phyloP scores from a whole-genome alignment of 441 rosid species.

The Euphorbia schlechtendalii region DNA sequence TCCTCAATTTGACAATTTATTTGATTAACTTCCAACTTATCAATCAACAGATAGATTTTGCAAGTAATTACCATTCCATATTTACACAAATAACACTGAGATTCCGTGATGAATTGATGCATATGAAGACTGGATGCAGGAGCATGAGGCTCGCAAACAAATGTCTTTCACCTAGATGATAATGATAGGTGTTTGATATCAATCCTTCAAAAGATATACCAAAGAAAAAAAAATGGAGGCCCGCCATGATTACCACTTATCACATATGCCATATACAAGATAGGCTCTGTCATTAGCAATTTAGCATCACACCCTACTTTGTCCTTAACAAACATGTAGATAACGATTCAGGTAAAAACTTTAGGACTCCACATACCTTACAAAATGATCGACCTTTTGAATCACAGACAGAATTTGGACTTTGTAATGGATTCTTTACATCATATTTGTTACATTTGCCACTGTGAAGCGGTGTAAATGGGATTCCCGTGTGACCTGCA shows the following conservation, averaged over 20 bases:
- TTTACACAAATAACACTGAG: neutral
- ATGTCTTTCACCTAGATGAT: neutral
- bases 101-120: neutral
- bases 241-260: neutral
- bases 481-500: conserved; percentile 35
- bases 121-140: neutral
- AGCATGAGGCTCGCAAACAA: neutral
- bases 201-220: neutral
- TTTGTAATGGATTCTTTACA: conserved; percentile 39
- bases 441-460: conserved; percentile 36
- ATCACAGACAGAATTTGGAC: conserved; percentile 43
- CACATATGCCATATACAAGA: neutral
- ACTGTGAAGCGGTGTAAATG: conserved; percentile 35
- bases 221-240: neutral
- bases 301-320: too few relatives aligned
- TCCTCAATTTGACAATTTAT: neutral
- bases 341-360: neutral
- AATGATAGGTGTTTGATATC: neutral
- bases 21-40: neutral
- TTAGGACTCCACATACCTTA: conserved; percentile 39
- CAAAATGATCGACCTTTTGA: conserved; percentile 45
- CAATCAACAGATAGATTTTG: too few relatives aligned
- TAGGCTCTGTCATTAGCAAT: neutral
- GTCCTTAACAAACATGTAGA: conserved; percentile 11
- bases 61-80: neutral